Evolutionary conservation across 192 early-diverging fungal species (phyloP).

Genomic region (Oehlia diaphana): DNA sequence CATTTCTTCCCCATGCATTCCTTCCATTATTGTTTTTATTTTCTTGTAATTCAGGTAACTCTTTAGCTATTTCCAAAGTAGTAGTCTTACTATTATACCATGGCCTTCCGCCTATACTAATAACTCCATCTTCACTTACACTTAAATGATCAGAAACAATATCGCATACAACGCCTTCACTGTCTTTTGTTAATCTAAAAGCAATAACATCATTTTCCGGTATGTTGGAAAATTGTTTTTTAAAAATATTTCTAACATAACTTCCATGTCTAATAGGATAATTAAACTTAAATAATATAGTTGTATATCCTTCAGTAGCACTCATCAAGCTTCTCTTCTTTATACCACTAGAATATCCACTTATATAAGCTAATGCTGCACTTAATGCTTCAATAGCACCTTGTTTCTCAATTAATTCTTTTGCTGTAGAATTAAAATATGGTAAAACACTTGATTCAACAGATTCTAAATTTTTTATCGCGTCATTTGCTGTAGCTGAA

Average conservation of each 20-base stretch:
- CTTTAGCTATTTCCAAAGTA: constrained; percentile 64
- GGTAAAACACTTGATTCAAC: constrained; percentile 76
- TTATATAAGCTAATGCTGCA: constrained; percentile 86
- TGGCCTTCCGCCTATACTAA: constrained; percentile 25
- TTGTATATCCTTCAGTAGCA: constrained; percentile 79
- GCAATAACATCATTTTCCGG: constrained; percentile 70
- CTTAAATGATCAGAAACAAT: constrained; percentile 69
- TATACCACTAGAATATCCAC: constrained; percentile 83
- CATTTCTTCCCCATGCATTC: constrained; percentile 42
- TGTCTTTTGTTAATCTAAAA: constrained; percentile 86
- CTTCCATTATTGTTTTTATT: constrained; percentile 42
- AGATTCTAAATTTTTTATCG: constrained; percentile 64
- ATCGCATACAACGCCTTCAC: constrained; percentile 84
- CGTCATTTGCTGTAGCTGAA: constrained; percentile 72
- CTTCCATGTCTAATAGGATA: constrained; percentile 78
- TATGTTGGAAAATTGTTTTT: constrained; percentile 68
- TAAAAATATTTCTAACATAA: constrained; percentile 78
- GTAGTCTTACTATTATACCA: constrained; percentile 63
- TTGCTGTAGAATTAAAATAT: constrained; percentile 76
- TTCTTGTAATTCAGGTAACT: constrained; percentile 82
- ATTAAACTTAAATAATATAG: constrained; percentile 72
- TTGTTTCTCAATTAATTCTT: constrained; percentile 66
- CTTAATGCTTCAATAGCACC: constrained; percentile 75
- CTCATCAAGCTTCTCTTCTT: constrained; percentile 79
- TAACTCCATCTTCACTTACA: constrained; percentile 54